These are phyloP conservation scores for Vaccinium myrtillus DNA, from an alignment of 148 eudicot species.

Conservation along the genomic window DNA sequence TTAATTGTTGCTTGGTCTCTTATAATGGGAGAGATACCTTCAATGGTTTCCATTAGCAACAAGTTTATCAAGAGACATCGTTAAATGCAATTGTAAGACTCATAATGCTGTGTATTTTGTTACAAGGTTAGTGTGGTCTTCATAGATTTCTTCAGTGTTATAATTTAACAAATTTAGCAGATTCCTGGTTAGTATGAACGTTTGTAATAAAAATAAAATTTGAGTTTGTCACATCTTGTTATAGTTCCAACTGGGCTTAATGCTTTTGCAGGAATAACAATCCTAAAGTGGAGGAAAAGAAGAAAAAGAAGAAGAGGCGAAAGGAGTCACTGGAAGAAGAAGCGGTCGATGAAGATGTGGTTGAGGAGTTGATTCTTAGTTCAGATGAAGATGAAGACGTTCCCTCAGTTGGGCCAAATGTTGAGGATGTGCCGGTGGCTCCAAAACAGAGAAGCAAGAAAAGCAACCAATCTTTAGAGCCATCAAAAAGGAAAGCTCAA, in stretches of 20 bases:
- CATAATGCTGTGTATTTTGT: background rate
- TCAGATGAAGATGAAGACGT: slow-evolving; percentile 61
- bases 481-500: slow-evolving; percentile 34
- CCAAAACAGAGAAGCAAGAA: slow-evolving; percentile 30
- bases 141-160: background rate
- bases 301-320: slow-evolving; percentile 44
- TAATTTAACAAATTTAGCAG: background rate
- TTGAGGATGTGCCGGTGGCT: slow-evolving; percentile 24
- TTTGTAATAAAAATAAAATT: background rate
- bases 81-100: background rate
- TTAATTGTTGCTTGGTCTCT: background rate
- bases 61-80: background rate
- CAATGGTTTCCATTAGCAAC: background rate
- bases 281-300: slow-evolving; percentile 33
- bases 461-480: slow-evolving; percentile 25
- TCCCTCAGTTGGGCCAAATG: slow-evolving; percentile 20
- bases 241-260: background rate
- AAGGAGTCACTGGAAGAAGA: slow-evolving; percentile 27
- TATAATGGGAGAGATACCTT: background rate
- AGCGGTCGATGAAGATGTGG: slow-evolving; percentile 66
- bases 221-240: background rate
- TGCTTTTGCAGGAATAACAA: slow-evolving; percentile 37
- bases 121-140: background rate
- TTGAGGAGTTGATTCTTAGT: slow-evolving; percentile 84
- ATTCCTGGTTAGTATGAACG: background rate